phyloP scores from a whole-genome alignment of 257 asterid species.

The Plectranthus barbatus region DNA sequence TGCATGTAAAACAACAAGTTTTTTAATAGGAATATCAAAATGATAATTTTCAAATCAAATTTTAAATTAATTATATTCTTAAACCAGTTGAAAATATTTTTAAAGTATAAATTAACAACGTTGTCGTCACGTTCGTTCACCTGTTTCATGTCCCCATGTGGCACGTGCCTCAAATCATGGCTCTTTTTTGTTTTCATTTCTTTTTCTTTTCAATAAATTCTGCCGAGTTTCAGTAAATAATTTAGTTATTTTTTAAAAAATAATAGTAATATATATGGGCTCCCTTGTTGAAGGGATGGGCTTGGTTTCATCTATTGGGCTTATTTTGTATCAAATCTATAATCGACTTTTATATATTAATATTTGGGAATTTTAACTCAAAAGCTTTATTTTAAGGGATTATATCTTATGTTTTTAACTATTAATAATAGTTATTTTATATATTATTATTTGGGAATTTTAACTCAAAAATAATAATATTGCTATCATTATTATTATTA shows the following conservation, averaged over 20 bases:
- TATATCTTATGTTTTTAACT: too few relatives aligned
- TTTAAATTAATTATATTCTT: background rate
- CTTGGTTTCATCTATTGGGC: background rate
- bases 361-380: too few relatives aligned
- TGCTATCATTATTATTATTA: too few relatives aligned
- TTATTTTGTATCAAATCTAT: background rate
- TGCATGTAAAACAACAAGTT: background rate
- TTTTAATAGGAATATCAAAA: too few relatives aligned
- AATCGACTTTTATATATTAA: too few relatives aligned
- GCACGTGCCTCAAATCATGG: conserved; percentile 18
- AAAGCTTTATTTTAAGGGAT: too few relatives aligned
- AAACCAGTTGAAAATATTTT: background rate
- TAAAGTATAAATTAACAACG: conserved; percentile 2
- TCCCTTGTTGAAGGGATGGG: background rate
- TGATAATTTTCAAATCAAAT: background rate
- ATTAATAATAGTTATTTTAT: too few relatives aligned
- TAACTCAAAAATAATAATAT: too few relatives aligned
- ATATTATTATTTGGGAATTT: too few relatives aligned
- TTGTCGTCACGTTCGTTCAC: conserved; percentile 13
- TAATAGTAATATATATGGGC: background rate
- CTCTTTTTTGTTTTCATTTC: background rate
- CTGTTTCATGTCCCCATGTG: conserved; percentile 17
- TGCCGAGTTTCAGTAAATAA: background rate
- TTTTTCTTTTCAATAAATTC: background rate
- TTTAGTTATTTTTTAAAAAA: background rate